Conservation (phyloP, 2,329 filamentous ascomycete species). For the Ophiostoma himal-ulmi region DNA sequence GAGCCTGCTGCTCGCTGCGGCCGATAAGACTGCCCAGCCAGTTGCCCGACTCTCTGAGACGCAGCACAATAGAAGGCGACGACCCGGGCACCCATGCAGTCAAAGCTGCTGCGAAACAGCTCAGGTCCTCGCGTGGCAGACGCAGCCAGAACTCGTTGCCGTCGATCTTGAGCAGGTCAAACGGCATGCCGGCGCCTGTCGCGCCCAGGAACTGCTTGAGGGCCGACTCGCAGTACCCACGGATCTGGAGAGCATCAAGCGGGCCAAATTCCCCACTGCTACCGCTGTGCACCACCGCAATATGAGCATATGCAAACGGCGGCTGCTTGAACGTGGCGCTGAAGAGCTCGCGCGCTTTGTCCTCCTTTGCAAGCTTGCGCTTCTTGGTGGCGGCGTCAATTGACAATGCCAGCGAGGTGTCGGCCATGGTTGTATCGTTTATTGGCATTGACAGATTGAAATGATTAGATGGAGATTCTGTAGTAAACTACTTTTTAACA, state of each 20-base stretch:
- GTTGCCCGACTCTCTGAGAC: slow-evolving; percentile 53
- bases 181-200: slow-evolving; percentile 58
- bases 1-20: slow-evolving; percentile 40
- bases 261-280: neutral
- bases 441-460: neutral
- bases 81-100: slow-evolving; percentile 56
- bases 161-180: slow-evolving; percentile 64
- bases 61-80: slow-evolving; percentile 43
- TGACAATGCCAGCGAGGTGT: slow-evolving; percentile 19
- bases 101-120: slow-evolving; percentile 56
- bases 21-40: slow-evolving; percentile 58
- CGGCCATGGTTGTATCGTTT: slow-evolving; percentile 30
- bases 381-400: slow-evolving; percentile 18
- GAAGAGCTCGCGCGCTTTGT: slow-evolving; percentile 38
- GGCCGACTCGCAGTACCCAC: slow-evolving; percentile 57
- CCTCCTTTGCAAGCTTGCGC: slow-evolving; percentile 14
- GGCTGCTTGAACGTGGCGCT: slow-evolving; percentile 48
- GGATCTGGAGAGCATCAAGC: slow-evolving; percentile 58
- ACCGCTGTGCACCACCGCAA: slow-evolving; percentile 40
- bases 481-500: too few species aligned
- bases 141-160: slow-evolving; percentile 57
- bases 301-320: slow-evolving; percentile 52
- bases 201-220: slow-evolving; percentile 64
- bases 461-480: neutral
- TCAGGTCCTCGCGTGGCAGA: slow-evolving; percentile 55